phyloP scores from a whole-genome alignment of 305 asterid species.

The Striga hermonthica region DNA sequence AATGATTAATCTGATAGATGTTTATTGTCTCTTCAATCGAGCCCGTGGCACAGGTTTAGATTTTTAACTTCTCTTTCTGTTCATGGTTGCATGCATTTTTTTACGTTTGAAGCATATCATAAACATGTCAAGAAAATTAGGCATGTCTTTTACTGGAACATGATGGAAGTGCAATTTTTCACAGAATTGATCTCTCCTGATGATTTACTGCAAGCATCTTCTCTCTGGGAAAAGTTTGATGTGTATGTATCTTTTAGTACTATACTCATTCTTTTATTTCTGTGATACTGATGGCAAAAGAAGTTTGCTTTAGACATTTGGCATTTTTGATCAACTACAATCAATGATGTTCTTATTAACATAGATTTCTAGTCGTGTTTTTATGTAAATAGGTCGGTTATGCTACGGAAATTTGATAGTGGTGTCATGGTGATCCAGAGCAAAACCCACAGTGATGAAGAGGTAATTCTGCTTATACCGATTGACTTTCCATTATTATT shows the following conservation, averaged over 20 bases:
- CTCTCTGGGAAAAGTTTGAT: conserved; percentile 92
- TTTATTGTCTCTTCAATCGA: conserved; percentile 92
- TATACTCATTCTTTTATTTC: conserved; percentile 24
- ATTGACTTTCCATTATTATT: conserved; percentile 13
- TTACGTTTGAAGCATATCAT: conserved; percentile 19
- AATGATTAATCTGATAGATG: conserved; percentile 79
- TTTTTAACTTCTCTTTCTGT: conserved; percentile 16
- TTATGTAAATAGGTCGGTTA: conserved; percentile 57
- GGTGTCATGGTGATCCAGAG: conserved; percentile 95
- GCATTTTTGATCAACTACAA: conserved; percentile 23
- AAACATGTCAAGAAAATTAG: conserved; percentile 15
- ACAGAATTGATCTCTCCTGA: conserved; percentile 98
- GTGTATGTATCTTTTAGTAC: conserved; percentile 52
- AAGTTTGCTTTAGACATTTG: conserved; percentile 19
- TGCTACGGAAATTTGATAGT: conserved; percentile 93
- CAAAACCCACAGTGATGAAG: conserved; percentile 84
- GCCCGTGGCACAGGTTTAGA: conserved; percentile 96
- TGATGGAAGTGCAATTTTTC: conserved; percentile 28
- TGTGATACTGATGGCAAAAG: conserved; percentile 18
- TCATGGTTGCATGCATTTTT: conserved; percentile 5
- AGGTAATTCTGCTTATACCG: conserved; percentile 46
- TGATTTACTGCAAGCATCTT: conserved; percentile 89
- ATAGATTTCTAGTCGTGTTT: conserved; percentile 27
- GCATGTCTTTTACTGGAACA: conserved; percentile 2
- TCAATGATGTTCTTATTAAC: neutral